phyloP scores from a whole-genome alignment of 192 early-diverging fungal genomes.

The Linnemannia exigua region DNA sequence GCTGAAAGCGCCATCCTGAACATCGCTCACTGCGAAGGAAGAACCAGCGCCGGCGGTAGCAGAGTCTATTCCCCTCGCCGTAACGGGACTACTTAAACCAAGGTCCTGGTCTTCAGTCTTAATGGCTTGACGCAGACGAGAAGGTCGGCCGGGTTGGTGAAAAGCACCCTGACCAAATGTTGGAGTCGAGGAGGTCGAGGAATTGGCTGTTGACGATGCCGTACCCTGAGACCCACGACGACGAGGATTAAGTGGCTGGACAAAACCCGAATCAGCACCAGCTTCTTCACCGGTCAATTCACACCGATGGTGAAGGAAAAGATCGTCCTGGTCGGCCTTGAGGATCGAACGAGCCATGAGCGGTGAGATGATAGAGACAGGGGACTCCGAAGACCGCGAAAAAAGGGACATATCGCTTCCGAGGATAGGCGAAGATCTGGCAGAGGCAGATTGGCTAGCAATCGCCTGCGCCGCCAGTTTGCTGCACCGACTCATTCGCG shows the following conservation, averaged over 20 bases:
- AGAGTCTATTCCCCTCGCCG: neutral
- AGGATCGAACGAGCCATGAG: conserved; percentile 16
- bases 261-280: neutral
- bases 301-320: neutral
- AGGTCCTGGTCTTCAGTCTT: neutral
- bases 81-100: neutral
- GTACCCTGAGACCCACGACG: neutral
- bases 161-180: conserved; percentile 5
- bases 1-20: neutral
- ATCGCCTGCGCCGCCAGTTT: conserved; percentile 53
- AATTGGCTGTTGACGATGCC: neutral
- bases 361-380: conserved; percentile 30
- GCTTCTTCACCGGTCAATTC: no score
- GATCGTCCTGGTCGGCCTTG: conserved; percentile 10
- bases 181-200: neutral
- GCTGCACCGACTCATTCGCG: conserved; percentile 47
- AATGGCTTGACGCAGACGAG: conserved; percentile 37
- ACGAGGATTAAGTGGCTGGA: neutral
- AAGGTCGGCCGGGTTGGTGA: conserved; percentile 34
- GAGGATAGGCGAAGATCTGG: conserved; percentile 47
- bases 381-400: conserved; percentile 25
- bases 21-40: neutral
- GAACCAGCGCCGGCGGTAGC: neutral
- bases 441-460: conserved; percentile 39
- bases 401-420: conserved; percentile 41